Base-by-base conservation (phyloP, 495 filamentous ascomycete species). In the Xylaria castorea region DNA sequence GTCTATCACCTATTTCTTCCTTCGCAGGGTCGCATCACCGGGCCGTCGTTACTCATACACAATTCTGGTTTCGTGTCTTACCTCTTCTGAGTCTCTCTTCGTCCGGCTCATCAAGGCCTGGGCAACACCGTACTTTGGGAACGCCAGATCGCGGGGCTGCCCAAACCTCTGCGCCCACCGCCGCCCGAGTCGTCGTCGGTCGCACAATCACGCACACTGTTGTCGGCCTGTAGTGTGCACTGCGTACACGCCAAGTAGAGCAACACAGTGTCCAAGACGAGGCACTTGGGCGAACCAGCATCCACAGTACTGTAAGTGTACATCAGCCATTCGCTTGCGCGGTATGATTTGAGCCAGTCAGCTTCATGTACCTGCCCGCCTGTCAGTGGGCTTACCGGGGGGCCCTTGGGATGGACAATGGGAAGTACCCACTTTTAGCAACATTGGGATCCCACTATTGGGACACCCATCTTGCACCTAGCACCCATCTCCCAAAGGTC, bases 391-490 rank as follows among this genome's bases (percentile, higher is more conserved):
- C 50, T 44, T 60, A 18, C 62, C 63, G 25, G 70, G 70, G 70
- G 63, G 51, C 8, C n/a, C 40, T 63, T 72, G 70, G 55, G 70
- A 75, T 73, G 70, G 73, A 75, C 73, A 74, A 78, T 76, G 74
- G 74, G 70, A 67, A 57, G 8, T 12, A 8, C 64, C 78, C 78
- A 78, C 74, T 72, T 75, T 73, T 79, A 14, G 66, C 74, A 78
- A 79, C 78, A 78, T 78, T 78, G 65, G 51, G 73, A 75, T 78
- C 72, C 69, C 74, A 78, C 76, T 76, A 79, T 79, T 79, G 78
- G 78, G 73, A 71, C 62, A 74, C 71, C 73, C 73, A 78, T 74
- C 75, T 75, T 75, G 72, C 71, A 77, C 51, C 53, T 7, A 32
- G 53, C 53, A 57, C 51, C 51, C 48, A 51, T 51, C n/a, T 51